Conservation (phyloP, 164 flowering plant species). For the Piper betle region DNA sequence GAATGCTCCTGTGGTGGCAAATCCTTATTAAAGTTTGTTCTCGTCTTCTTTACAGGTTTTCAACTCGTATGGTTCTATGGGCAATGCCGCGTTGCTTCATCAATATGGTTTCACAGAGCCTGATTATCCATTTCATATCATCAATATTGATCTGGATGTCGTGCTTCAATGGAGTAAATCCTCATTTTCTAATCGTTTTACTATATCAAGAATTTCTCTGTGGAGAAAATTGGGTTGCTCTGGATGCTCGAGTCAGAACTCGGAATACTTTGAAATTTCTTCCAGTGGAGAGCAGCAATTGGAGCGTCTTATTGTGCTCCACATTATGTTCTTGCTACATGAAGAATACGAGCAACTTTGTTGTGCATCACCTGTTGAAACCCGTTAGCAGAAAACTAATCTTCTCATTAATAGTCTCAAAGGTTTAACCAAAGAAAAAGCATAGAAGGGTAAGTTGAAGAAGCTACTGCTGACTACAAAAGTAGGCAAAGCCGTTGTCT, state of each 20-base stretch:
- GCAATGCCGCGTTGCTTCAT: conserved; percentile 94
- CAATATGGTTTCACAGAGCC: conserved; percentile 93
- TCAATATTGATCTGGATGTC: conserved; percentile 67
- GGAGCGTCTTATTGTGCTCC: conserved; percentile 56
- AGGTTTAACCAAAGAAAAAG: conserved; percentile 5
- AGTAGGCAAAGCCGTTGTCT: conserved; percentile 48
- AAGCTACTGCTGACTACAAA: conserved; percentile 34
- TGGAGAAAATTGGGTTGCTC: conserved; percentile 65
- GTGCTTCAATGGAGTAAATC: conserved; percentile 53
- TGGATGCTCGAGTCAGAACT: conserved; percentile 46
- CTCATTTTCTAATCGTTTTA: conserved; percentile 39
- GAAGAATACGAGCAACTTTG: conserved; percentile 38
- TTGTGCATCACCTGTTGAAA: conserved; percentile 17
- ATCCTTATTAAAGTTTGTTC: not conserved
- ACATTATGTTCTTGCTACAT: conserved; percentile 48
- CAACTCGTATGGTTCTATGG: conserved; percentile 76
- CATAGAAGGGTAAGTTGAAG: conserved; percentile 16
- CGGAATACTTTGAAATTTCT: conserved; percentile 85
- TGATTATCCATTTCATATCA: conserved; percentile 59
- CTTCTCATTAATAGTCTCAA: conserved; percentile 12
- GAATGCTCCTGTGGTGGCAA: not conserved
- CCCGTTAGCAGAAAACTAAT: conserved; percentile 10
- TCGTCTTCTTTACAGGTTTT: conserved; percentile 45
- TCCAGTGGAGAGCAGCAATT: conserved; percentile 65
- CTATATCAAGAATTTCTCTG: conserved; percentile 49